Base-by-base conservation (phyloP, 352 stramenopile species). In the Pythium sukuiense region DNA sequence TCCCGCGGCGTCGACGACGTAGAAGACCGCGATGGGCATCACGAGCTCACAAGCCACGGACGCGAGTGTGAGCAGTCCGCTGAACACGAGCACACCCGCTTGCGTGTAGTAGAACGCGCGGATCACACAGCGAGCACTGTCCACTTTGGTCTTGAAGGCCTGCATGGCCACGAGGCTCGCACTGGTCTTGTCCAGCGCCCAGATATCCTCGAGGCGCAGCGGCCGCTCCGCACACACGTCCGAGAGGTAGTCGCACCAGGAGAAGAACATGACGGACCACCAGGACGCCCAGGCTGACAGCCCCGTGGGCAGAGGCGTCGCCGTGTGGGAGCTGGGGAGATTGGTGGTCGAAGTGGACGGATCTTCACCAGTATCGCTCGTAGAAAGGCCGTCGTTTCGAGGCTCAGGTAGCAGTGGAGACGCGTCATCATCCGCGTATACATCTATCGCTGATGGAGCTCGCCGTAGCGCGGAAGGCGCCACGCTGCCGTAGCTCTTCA, bases 21-120 rank as follows among this genome's bases (percentile, higher is more conserved):
- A 57, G 63, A 77, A 88, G 2, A 88, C 71, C 18, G 81, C 65
- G 3, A 86, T 62, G 5, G 80, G 77, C 11, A 74, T 74, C 32
- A 65, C 66, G 6, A 74, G 46, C 58, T 81, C 76, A 53, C 74
- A 84, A 14, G 72, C 54, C 6, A 83, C 59, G 46, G 73, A 82
- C 26, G 62, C 63, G 9, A 85, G 37, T 45, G 76, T 73, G 45
- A 87, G 69, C 32, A 76, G 39, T 33, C 77, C 80, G 43, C 80
- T 84, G 14, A 59, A 43, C 0, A 65, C 41, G 3, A 88, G 20
- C 18, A 75, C 70, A 29, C 69, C 63, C 37, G 52, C 62, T 46
- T 88, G 70, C 0, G 71, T 71, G 29, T n/a, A 18, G 3, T 77
- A 30, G 41, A 87, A 76, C 27, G 73, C 70, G 7, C 43, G 58